Evolutionary conservation across 2,329 filamentous ascomycete genomes (phyloP), one percentile per base, ranked within the genome.

Genomic region (Endoconidiophora laricicola): DNA sequence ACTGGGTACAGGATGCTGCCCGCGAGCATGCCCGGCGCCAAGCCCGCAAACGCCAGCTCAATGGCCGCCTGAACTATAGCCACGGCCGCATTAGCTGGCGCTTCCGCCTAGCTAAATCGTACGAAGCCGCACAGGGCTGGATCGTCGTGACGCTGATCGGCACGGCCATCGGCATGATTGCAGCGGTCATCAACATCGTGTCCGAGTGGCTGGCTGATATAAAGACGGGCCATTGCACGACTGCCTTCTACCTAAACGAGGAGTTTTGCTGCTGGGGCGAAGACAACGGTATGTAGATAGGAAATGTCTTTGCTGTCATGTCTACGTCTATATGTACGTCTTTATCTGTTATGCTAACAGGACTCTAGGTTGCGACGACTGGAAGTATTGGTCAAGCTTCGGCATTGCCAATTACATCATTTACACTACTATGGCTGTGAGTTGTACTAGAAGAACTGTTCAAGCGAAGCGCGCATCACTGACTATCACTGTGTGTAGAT

Each of bases 181-280:
- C 91, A 14, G 91, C 86, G 0, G 79, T 94, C 53, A 68, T 98
- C 54, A 96, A 94, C 61, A 96, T 98, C 57, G 77, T 93, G 41
- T 96, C 90, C 7, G 91, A 98, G 66, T 98, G 91, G 90, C 69
- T 98, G 55, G 83, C 86, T 36, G 91, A 98, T 66, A 81, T 95
- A 62, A 98, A 96, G 69, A 71, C 90, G 60, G 91, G 91, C n/a
- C 81, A 95, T 65, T 98, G 91, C 70, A 83, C 80, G 10, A 95
- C 88, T 6, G 90, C 81, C 2, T 98, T 96, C 64, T 98, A 98
- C 62, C 73, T 98, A 52, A 98, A 98, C 64, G 86, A 96, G 71
- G 83, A 78, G 62, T 98, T 98, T 64, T 98, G 91, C 66, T 98
- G 91, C 63, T 98, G 88, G 87, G 91, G 91, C 37, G 84, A 91